Evolutionary conservation across 768 basidiomycete genomes (phyloP), one percentile per base, ranked within the genome.

Genomic region (Tubosaeta sp.): DNA sequence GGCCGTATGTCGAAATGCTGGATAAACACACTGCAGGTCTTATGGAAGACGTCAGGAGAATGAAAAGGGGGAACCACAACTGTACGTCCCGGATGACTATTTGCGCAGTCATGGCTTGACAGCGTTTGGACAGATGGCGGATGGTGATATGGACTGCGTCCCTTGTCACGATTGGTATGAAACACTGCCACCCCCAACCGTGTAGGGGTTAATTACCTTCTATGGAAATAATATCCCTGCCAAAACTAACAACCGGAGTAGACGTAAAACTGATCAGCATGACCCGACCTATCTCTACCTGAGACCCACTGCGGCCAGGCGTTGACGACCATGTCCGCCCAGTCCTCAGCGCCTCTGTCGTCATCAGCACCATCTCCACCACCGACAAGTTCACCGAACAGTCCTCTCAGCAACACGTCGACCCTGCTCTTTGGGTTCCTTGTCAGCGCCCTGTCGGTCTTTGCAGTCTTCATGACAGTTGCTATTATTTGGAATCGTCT

Each of bases 1-100:
- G 82, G 63, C 87, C 87, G 19, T 98, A 94, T 59, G 83, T 99
- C 36, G 87, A 94, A 40, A 81, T 96, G 74, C 69, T 98, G 56
- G 90, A 98, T 53, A 77, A 77, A 61, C 91, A 98, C 65, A 52
- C 70, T 61, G 9, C 65, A 64, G 34, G 52, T 21, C 53, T 68
- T 30, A 58, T 68, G 58, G 66, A 68, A 36, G 66, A 70, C 16
- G 62, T 68, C 8, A 59, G 68, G 41, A 59, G 13, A 48, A 49
- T 24, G 22, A 66, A 40, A 52, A 62, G 59, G 31, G 55, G 40
- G 12, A 59, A 48, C 6, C 39, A 66, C 44, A 38, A 49, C 5
- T 58, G 63, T 66, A 16, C 49, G 61, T 47, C 25, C 5, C 14
- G 24, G 30, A 25, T 47, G 5, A 4, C 12, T 13, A 10, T 16